These are phyloP conservation scores for Coemansia sp. DNA, from an alignment of 192 early-diverging fungal genomes.

Conservation along the genomic window DNA sequence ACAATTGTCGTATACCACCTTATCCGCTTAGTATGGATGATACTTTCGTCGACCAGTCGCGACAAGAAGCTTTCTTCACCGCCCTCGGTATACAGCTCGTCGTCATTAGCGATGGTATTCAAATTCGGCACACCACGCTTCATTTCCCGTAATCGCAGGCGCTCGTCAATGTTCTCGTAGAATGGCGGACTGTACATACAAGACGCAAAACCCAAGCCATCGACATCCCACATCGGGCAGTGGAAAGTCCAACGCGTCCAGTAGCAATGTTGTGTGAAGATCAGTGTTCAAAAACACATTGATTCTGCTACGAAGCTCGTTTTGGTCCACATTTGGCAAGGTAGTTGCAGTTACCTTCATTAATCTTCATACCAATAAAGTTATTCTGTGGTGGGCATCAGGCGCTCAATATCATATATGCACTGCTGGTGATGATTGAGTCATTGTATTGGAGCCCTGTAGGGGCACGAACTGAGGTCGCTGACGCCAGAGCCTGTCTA, in stretches of 20 bases:
- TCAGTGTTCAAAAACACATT: slow-evolving; percentile 51
- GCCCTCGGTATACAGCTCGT: slow-evolving; percentile 79
- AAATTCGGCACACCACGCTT: slow-evolving; percentile 59
- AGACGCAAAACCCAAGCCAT: slow-evolving; percentile 55
- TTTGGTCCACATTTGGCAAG: slow-evolving; percentile 61
- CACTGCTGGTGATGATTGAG: slow-evolving; percentile 32
- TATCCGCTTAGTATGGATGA: slow-evolving; percentile 32
- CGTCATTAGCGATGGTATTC: slow-evolving; percentile 56
- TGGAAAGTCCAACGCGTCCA: slow-evolving; percentile 17
- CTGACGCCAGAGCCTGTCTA: too few relatives aligned
- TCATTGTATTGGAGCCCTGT: too few relatives aligned
- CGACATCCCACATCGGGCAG: slow-evolving; percentile 9
- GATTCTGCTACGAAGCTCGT: slow-evolving; percentile 61
- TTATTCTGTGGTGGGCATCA: slow-evolving; percentile 55
- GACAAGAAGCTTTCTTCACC: slow-evolving; percentile 77
- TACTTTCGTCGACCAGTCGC: slow-evolving; percentile 70
- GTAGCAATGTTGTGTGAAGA: slow-evolving; percentile 12
- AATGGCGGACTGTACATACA: slow-evolving; percentile 95
- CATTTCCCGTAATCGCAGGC: slow-evolving; percentile 39
- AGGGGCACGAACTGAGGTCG: too few relatives aligned
- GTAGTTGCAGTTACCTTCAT: slow-evolving; percentile 61
- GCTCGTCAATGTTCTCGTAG: slow-evolving; percentile 63
- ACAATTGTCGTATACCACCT: slow-evolving; percentile 83
- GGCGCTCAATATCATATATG: slow-evolving; percentile 80
- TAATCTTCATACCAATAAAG: slow-evolving; percentile 80